These are phyloP conservation scores for Ceratocystiopsis minuta DNA, from an alignment of 2,329 filamentous ascomycete species.

Conservation along the genomic window DNA sequence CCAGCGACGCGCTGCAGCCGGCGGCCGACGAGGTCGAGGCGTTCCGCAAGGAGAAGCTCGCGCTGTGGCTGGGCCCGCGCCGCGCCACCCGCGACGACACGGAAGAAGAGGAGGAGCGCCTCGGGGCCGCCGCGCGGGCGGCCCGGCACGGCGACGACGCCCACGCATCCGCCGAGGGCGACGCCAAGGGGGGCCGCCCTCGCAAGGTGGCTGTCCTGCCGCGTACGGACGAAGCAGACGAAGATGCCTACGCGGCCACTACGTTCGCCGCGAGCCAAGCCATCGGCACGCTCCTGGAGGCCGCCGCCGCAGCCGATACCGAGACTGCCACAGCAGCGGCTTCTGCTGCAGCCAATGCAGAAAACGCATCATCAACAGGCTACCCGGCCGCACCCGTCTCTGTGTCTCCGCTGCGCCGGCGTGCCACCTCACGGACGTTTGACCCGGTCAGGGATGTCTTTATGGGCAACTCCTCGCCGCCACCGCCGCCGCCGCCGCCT, in stretches of 20 bases:
- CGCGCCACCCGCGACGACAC: constrained; percentile 5
- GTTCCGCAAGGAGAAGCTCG: constrained; percentile 6
- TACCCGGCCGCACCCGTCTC: no score
- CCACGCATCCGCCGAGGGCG: not conserved
- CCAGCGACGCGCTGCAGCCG: constrained; percentile 4
- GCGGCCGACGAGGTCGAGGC: constrained; percentile 9
- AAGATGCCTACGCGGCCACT: no score
- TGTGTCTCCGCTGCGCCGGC: not conserved
- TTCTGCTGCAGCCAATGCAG: no score
- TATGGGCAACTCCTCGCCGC: constrained; percentile 1
- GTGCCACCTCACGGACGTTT: constrained; percentile 20
- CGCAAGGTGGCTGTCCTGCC: no score
- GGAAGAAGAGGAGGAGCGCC: constrained; percentile 7
- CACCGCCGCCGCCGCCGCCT: no score
- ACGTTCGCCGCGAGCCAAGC: not conserved
- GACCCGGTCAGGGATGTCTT: constrained; percentile 28
- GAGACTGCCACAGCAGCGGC: not conserved
- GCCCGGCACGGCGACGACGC: not conserved
- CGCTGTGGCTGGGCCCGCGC: constrained; percentile 8
- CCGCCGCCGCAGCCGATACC: not conserved
- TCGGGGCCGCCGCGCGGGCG: not conserved
- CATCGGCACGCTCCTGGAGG: not conserved
- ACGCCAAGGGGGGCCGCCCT: not conserved
- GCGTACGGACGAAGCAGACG: no score
- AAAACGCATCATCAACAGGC: no score